Conservation (phyloP, 2,329 filamentous ascomycete genomes). For the Amauroascus niger region DNA sequence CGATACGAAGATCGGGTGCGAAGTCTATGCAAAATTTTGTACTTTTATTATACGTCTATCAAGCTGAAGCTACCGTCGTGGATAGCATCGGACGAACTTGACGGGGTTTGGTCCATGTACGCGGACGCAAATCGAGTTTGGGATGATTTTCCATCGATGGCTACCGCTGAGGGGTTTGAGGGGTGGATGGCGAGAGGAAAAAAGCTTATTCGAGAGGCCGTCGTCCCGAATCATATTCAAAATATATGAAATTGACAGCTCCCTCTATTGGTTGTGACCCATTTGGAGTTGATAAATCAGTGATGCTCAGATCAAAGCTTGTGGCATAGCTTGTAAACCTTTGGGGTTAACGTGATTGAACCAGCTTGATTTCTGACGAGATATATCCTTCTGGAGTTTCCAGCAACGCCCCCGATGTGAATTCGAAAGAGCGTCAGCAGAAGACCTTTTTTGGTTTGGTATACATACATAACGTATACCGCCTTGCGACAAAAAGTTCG, state of each 20-base stretch:
- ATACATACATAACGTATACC: not conserved
- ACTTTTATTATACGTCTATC: conserved; percentile 40
- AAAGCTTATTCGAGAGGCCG: conserved; percentile 32
- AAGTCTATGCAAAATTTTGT: conserved; percentile 36
- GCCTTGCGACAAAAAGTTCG: not conserved
- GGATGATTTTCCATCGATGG: conserved; percentile 36
- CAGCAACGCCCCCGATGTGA: not conserved
- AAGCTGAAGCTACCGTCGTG: conserved; percentile 36
- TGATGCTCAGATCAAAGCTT: not conserved
- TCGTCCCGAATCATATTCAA: conserved; percentile 15
- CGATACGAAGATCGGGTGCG: conserved; percentile 35
- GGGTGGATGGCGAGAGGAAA: conserved; percentile 34
- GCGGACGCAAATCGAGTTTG: conserved; percentile 35
- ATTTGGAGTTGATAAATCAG: not conserved
- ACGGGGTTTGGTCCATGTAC: conserved; percentile 35
- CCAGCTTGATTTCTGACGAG: not conserved
- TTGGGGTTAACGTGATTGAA: not conserved
- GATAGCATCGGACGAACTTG: conserved; percentile 29
- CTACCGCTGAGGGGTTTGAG: conserved; percentile 33
- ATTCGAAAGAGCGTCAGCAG: not conserved
- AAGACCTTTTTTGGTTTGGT: not conserved
- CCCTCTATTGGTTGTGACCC: not conserved
- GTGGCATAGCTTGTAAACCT: not conserved
- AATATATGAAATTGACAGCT: conserved; percentile 1
- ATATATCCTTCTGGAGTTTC: not conserved